These are phyloP conservation scores for Juncus inflexus DNA, from an alignment of 176 grass and related monocot species.

Conservation along the genomic window DNA sequence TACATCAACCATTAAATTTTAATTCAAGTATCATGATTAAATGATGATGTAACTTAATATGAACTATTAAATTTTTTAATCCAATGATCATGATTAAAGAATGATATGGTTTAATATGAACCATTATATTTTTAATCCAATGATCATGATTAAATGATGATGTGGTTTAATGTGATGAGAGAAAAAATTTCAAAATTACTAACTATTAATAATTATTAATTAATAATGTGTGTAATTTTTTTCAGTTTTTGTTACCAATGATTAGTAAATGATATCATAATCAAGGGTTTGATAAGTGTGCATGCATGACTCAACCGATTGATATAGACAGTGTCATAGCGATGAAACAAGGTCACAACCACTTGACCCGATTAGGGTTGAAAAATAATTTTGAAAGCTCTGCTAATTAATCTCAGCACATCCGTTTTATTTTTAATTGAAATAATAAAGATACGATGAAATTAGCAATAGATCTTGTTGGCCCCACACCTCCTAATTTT, in stretches of 20 bases:
- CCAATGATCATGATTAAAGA: no score
- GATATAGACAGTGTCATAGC: slow-evolving; percentile 46
- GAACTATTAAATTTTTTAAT: no score
- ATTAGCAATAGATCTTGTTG: slow-evolving; percentile 51
- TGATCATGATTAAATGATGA: no score
- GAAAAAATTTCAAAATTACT: no score
- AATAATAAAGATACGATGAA: slow-evolving; percentile 47
- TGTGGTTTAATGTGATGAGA: no score
- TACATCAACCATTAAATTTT: no score
- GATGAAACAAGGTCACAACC: slow-evolving; percentile 44
- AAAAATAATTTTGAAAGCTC: slow-evolving; percentile 40
- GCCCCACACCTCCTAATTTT: slow-evolving; percentile 26
- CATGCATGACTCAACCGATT: slow-evolving; percentile 31
- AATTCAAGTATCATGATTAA: no score
- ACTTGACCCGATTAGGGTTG: slow-evolving; percentile 42
- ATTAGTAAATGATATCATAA: background rate
- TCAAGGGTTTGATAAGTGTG: slow-evolving; percentile 32
- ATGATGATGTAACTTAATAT: no score
- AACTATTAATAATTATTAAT: no score
- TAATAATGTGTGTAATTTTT: no score
- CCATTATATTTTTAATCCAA: no score
- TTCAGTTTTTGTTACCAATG: slow-evolving; percentile 5
- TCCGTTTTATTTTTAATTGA: slow-evolving; percentile 23
- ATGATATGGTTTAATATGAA: no score
- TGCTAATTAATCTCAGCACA: slow-evolving; percentile 8